Evolutionary conservation across 2,329 filamentous ascomycete genomes (phyloP).

Genomic region (Acephala macrosclerotiorum): DNA sequence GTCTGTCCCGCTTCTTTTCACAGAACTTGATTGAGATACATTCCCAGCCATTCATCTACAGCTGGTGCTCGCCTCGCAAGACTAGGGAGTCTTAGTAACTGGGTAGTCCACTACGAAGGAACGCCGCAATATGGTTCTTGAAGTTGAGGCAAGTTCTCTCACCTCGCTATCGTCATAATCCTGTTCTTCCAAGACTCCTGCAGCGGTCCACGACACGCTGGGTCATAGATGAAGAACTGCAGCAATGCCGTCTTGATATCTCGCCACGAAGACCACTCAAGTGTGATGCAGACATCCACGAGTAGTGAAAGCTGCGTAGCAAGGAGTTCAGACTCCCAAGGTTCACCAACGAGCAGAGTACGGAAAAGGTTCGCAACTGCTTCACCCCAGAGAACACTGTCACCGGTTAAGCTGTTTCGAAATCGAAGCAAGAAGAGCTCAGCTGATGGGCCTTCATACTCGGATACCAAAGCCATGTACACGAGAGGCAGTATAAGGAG

Average conservation of each 20-base stretch:
- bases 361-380: conserved; percentile 14
- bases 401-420: conserved; percentile 1
- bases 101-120: background rate
- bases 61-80: background rate
- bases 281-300: conserved; percentile 11
- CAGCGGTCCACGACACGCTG: conserved; percentile 16
- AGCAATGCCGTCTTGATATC: conserved; percentile 15
- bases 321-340: conserved; percentile 1
- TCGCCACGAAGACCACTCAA: conserved; percentile 18
- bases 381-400: background rate
- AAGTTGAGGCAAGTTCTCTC: background rate
- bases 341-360: conserved; percentile 9
- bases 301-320: conserved; percentile 45
- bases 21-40: background rate
- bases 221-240: conserved; percentile 17
- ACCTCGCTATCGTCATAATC: conserved; percentile 8
- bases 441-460: conserved; percentile 12
- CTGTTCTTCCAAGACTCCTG: conserved; percentile 20
- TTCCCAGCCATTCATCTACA: background rate
- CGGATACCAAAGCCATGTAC: conserved; percentile 17
- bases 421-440: conserved; percentile 21
- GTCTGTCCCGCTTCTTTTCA: background rate
- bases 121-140: background rate
- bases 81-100: background rate
- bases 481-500: conserved; percentile 16